These are phyloP conservation scores for Pilatotrama ljubarskyi DNA, from an alignment of 768 basidiomycete species.

Conservation along the genomic window DNA sequence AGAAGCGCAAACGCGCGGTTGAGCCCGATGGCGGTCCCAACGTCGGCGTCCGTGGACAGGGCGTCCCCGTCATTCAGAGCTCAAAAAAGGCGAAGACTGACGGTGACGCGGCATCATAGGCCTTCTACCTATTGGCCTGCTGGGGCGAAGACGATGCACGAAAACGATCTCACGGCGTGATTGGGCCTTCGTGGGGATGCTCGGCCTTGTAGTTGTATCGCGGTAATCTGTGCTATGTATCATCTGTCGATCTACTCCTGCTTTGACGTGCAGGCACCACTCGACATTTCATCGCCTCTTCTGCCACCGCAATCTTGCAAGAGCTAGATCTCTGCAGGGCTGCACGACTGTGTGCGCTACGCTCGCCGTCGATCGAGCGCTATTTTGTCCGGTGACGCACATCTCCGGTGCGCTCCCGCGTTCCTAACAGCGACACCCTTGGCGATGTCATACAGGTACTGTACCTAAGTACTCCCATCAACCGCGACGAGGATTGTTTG, in stretches of 20 bases:
- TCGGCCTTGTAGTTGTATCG: slow-evolving; percentile 6
- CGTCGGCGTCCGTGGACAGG: slow-evolving; percentile 61
- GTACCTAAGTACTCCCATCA: too few species aligned
- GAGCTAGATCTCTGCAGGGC: too few species aligned
- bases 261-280: slow-evolving; percentile 2
- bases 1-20: slow-evolving; percentile 74
- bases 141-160: not conserved
- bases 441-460: too few species aligned
- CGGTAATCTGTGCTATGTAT: slow-evolving; percentile 4
- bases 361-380: too few species aligned
- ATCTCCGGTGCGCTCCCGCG: too few species aligned
- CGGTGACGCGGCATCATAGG: slow-evolving; percentile 25
- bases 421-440: too few species aligned
- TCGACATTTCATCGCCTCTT: not conserved
- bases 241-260: not conserved
- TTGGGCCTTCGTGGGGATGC: not conserved
- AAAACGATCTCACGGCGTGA: not conserved
- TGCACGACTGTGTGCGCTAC: too few species aligned
- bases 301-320: too few species aligned
- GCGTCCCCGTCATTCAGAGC: slow-evolving; percentile 48
- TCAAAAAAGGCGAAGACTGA: slow-evolving; percentile 47
- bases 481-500: not conserved
- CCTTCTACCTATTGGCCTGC: not conserved
- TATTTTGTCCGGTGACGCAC: too few species aligned
- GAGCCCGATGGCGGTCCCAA: slow-evolving; percentile 80